Conservation (phyloP, 371 early-diverging fungal genomes). For the Smittium mucronatum region DNA sequence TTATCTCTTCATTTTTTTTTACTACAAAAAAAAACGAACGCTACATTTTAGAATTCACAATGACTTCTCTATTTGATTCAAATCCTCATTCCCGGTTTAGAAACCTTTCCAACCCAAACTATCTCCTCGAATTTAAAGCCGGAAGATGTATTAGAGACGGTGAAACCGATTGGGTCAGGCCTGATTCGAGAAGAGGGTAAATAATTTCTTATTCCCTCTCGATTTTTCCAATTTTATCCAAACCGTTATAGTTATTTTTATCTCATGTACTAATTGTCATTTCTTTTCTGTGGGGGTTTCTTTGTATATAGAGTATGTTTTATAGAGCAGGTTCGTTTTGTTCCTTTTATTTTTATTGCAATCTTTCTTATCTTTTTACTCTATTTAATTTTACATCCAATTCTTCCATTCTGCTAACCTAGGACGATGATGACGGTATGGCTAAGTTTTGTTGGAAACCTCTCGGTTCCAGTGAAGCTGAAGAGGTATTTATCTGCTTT, state of each 20-base stretch:
- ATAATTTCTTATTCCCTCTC: constrained; percentile 13
- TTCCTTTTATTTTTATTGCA: constrained; percentile 13
- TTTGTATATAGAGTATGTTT: constrained; percentile 4
- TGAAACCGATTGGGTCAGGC: constrained; percentile 42
- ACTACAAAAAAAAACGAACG: too few relatives aligned
- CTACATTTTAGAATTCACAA: too few relatives aligned
- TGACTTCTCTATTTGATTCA: not conserved
- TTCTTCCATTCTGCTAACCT: not conserved
- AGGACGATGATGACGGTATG: constrained; percentile 47
- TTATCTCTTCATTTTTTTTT: too few relatives aligned
- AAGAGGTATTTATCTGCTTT: constrained; percentile 33
- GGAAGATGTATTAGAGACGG: constrained; percentile 60
- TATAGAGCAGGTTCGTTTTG: constrained; percentile 9
- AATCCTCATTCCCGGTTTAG: not conserved
- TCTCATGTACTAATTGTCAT: too few relatives aligned
- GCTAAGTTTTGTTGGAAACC: constrained; percentile 69
- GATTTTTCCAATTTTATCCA: not conserved
- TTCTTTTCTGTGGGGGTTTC: too few relatives aligned
- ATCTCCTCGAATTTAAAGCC: constrained; percentile 48
- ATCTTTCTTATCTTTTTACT: not conserved
- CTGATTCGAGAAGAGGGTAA: constrained; percentile 57
- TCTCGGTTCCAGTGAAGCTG: constrained; percentile 34
- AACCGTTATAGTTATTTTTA: too few relatives aligned
- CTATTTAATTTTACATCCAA: not conserved
- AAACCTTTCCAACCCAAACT: not conserved